Evolutionary conservation across 2,329 filamentous ascomycete species (phyloP), one percentile per base, ranked within the genome.

Genomic region (Aspergillus aculeatinus): DNA sequence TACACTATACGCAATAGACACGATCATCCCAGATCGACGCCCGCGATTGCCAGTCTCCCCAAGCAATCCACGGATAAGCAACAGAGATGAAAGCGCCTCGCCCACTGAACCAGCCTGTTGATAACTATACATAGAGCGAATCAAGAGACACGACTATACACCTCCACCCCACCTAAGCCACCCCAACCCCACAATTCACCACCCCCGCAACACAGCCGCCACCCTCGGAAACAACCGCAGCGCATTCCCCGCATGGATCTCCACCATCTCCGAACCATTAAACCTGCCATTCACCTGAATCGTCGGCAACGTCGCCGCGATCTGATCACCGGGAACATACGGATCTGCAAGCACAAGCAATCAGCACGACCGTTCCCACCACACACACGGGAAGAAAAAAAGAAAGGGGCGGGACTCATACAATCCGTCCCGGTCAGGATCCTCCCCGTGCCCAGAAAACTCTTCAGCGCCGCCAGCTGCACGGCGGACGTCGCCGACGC

Each of bases 341-440:
- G 69, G 65, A 59, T 67, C 67, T 69, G 31, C 64, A 57, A 23
- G 2, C 23, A 21, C 21, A 21, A 21, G 21, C 21, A 21, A 23
- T 23, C 23, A 23, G 23, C 23, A 23, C 23, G 3, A 23, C 23
- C 2, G 23, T 23, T 23, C 23, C 23, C 23, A 23, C 23, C 23
- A 21, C 21, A 21, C 21, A 21, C 21, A 21, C 21, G 21, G 2
- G 21, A 21, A 21, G 2, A 21, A 21, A 21, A 21, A 21, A 21
- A 21, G 21, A 21, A 21, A 21, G 21, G 21, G 21, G 21, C 21
- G 21, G 21, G 21, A 2, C 21, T 2, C 21, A n/a, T 12, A 72
- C 70, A 71, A 56, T 71, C 68, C 7, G 64, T 68, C 5, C 68
- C 70, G 21, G 64, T 68, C 39, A 71, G 42, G 14, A 71, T 60